Evolutionary conservation across 306 rosid genomes (phyloP), one percentile per base, ranked within the genome.

Genomic region (Cucurbita ficifolia): DNA sequence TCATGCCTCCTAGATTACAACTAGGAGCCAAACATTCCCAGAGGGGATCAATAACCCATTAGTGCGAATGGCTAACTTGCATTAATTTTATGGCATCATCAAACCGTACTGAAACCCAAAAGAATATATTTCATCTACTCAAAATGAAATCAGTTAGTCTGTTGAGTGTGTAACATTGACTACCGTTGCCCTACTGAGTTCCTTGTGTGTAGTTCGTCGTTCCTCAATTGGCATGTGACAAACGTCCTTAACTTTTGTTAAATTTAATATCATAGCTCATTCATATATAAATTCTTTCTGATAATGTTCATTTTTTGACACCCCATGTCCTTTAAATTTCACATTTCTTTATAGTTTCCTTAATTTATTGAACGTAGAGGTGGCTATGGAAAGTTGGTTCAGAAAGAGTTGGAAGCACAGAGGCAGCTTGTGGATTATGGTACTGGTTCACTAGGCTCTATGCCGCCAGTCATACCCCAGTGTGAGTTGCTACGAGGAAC

Each of bases 361-460:
- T 90, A 84, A 93, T 62, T 77, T 68, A 76, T 38, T 35, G 70
- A 76, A 93, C 96, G 97, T 76, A 90, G 98, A 85, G 98, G 98
- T 72, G 98, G 98, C 38, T 93, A 88, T 75, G 98, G 98, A 43
- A 93, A 93, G 76, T 80, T 93, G 71, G 97, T 93, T 73, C 97
- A 93, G 80, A 81, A 64, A 81, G 97, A 93, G 87, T 86, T 90
- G 69, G 98, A 93, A 88, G 97, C 86, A 72, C 98, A 90, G 75
- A 93, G 98, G 84, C 89, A 88, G 79, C 97, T 93, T 80, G 98
- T 90, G 54, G 98, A 93, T 84, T 93, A 93, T 80, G 97, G 98
- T 64, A 69, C 92, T 77, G 98, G 97, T 76, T 93, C 98, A 48
- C 85, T 93, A 91, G 96, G 86, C 75, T 68, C 97, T 68, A 86